A percentile compares a stretch with the other conserved stretches of the same genome.
phyloP scores from a whole-genome alignment of 768 basidiomycete species.

The Suillus fuscotomentosus region DNA sequence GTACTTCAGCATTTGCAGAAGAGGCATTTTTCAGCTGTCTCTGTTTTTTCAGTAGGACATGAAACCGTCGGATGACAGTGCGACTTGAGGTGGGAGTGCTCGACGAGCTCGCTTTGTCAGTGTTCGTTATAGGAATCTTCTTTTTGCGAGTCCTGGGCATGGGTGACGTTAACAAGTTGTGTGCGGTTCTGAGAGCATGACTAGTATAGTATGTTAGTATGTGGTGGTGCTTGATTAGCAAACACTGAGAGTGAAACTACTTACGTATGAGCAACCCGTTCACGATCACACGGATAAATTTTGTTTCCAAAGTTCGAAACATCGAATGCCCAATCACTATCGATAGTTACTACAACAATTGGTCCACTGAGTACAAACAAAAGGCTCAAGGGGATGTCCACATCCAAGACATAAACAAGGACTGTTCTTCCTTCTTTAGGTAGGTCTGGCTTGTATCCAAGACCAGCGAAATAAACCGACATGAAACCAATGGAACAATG shows the following conservation, averaged over 20 bases:
- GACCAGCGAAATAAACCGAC: background rate
- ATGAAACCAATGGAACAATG: background rate
- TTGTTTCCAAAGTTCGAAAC: background rate
- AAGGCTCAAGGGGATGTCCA: background rate
- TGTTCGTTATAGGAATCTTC: constrained; percentile 44
- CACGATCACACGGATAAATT: too few species aligned
- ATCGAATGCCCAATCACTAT: background rate
- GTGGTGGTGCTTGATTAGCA: background rate
- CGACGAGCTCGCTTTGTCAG: constrained; percentile 32
- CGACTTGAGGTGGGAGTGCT: constrained; percentile 62
- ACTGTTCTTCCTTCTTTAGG: background rate
- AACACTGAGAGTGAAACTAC: too few species aligned
- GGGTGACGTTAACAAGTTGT: background rate
- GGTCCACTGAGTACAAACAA: background rate
- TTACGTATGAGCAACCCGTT: too few species aligned
- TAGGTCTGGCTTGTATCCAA: background rate
- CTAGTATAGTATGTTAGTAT: too few species aligned
- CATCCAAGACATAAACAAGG: background rate
- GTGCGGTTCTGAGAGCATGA: background rate
- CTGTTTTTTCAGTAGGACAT: constrained; percentile 73
- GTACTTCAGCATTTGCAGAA: constrained; percentile 25
- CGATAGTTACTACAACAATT: background rate
- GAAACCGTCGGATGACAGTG: constrained; percentile 75
- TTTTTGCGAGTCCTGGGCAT: constrained; percentile 46
- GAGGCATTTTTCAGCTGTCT: constrained; percentile 41